Evolutionary conservation across 345 rosid genomes (phyloP).

Genomic region (Trapa bicornis): DNA sequence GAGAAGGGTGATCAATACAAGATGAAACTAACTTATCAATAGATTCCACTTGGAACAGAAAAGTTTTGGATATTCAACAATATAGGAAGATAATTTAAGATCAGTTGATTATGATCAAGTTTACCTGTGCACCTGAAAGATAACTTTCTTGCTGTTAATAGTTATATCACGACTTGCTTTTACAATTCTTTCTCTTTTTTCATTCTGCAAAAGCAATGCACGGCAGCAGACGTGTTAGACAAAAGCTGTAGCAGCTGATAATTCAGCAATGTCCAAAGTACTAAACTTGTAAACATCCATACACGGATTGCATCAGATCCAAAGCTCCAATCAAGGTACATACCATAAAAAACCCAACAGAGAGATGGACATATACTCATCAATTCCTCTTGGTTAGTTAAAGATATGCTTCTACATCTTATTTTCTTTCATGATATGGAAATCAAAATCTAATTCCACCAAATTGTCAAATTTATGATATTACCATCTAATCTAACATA

Average conservation of each 20-base stretch:
- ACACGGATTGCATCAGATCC: neutral
- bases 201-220: conserved; percentile 40
- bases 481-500: neutral
- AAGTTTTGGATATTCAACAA: neutral
- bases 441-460: neutral
- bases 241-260: neutral
- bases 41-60: neutral
- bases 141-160: conserved; percentile 85
- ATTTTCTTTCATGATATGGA: neutral
- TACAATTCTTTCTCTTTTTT: conserved; percentile 82
- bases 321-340: neutral
- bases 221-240: neutral
- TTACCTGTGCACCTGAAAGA: conserved; percentile 95
- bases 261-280: neutral
- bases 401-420: neutral
- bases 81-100: neutral
- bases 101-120: neutral
- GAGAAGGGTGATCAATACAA: neutral
- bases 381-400: neutral
- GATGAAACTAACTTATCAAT: neutral
- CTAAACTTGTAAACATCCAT: neutral
- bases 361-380: neutral
- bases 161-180: conserved; percentile 96
- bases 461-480: neutral
- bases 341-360: neutral